Evolutionary conservation across 805 yeast species (phyloP).

Genomic region (Nakazawaea ishiwadae): DNA sequence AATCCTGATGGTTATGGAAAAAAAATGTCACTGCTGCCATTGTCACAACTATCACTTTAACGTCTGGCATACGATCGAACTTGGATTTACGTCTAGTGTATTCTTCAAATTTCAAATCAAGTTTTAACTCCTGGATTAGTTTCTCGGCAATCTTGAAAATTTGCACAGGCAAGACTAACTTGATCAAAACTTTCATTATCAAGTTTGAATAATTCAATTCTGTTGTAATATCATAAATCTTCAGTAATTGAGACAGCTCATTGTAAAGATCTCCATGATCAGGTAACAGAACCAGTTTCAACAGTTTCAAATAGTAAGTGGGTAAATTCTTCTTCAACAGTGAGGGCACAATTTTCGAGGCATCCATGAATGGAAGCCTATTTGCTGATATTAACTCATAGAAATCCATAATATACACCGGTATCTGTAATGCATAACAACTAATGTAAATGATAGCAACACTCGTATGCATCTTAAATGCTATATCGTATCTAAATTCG

Average conservation of each 20-base stretch:
- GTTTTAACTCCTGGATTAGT: constrained; percentile 17
- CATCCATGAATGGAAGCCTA: constrained; percentile 44
- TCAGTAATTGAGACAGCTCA: neutral
- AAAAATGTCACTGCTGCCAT: neutral
- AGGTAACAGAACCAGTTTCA: constrained; percentile 39
- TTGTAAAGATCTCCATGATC: constrained; percentile 29
- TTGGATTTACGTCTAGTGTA: too few relatives aligned
- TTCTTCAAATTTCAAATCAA: constrained; percentile 5
- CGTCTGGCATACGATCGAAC: constrained; percentile 10
- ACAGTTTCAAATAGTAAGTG: constrained; percentile 25
- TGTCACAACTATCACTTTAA: constrained; percentile 1
- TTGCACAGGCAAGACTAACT: constrained; percentile 46
- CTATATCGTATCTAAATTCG: too few relatives aligned
- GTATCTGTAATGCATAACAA: constrained; percentile 40
- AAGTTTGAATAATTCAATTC: constrained; percentile 32
- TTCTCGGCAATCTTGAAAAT: constrained; percentile 33
- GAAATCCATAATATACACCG: constrained; percentile 47
- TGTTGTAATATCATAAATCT: neutral
- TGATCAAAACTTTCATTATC: constrained; percentile 35
- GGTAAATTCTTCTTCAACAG: constrained; percentile 33
- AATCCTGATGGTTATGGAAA: constrained; percentile 11
- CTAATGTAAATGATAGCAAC: constrained; percentile 48
- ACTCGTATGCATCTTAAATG: too few relatives aligned
- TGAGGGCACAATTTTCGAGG: constrained; percentile 35
- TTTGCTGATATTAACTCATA: constrained; percentile 36